Evolutionary conservation across 768 basidiomycete species (phyloP), one percentile per base, ranked within the genome.

Genomic region (Gymnopilus junonius): DNA sequence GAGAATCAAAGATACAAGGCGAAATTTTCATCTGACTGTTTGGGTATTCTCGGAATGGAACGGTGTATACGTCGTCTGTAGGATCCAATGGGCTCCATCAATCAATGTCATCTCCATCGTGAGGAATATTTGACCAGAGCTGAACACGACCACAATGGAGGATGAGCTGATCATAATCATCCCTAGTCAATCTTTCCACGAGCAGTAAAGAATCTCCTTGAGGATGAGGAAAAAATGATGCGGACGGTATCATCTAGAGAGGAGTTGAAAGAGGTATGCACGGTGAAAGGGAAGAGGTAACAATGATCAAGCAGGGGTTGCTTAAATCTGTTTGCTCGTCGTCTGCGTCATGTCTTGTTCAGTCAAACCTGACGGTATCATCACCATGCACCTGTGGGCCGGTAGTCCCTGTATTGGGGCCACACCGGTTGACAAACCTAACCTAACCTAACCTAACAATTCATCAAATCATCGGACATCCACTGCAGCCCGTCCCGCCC

Each of bases 81-180:
- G 82, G 80, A 56, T 80, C 76, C 12, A 71, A 63, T 55, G 73
- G 75, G 15, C 68, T 63, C 82, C 82, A 81, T 54, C 71, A 69
- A 32, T 72, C 69, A 29, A 66, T 48, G 25, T 59, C 23, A 15
- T 58, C 59, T 8, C 42, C 65, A 14, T 67, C 64, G 45, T 66
- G 66, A 11, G 61, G 71, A 37, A 82, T 66, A 57, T 83, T 71
- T 6, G 82, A 79, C 82, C 81, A 85, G 7, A 83, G 69, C 62
- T 83, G 82, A 2, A 83, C 62, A 50, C 69, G 74, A 10, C 69
- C 75, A n/a, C 71, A 73, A 25, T 75, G 69, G 7, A 63, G 64
- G 34, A 69, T 64, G 31, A 80, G 66, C 29, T 73, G 63, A 11
- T 73, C 65, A 63, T 79, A 77, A 59, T 80, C 75, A 31, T 63